Percentiles rank a stretch among this genome's conserved stretches.
Conservation (phyloP, 306 rosid species). For the Prinsepia uniflora region DNA sequence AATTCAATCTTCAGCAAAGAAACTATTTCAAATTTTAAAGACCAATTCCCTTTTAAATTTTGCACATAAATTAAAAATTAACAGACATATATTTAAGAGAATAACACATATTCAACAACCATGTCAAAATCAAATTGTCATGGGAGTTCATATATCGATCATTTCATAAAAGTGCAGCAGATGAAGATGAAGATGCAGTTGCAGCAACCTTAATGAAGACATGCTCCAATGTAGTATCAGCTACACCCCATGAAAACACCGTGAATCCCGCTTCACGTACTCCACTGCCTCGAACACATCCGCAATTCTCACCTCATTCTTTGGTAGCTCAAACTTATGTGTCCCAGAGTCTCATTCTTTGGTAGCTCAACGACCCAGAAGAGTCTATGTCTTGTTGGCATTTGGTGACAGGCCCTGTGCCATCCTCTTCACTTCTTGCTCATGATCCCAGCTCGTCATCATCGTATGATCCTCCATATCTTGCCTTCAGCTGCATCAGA, state of each 20-base stretch:
- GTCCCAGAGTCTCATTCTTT: not conserved
- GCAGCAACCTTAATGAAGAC: slow-evolving; percentile 19
- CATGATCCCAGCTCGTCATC: slow-evolving; percentile 1
- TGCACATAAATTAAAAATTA: too few relatives aligned
- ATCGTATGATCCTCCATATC: slow-evolving; percentile 13
- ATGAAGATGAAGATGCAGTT: not conserved
- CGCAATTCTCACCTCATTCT: slow-evolving; percentile 1
- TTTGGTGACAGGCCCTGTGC: not conserved
- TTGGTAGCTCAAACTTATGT: too few relatives aligned
- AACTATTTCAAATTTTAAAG: too few relatives aligned
- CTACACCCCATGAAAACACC: slow-evolving; percentile 9
- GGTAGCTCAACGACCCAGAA: too few relatives aligned
- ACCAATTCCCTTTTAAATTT: too few relatives aligned
- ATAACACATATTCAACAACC: not conserved
- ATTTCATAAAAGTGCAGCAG: not conserved
- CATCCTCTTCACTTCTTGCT: slow-evolving; percentile 10
- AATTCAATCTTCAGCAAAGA: too few relatives aligned
- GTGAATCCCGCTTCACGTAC: not conserved
- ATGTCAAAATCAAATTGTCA: too few relatives aligned
- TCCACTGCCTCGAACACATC: slow-evolving; percentile 3
- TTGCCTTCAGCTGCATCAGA: slow-evolving; percentile 13
- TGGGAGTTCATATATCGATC: not conserved
- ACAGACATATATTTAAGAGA: too few relatives aligned
- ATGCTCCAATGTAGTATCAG: slow-evolving; percentile 12
- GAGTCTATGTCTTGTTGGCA: slow-evolving; percentile 5